Conservation (phyloP, 2,329 filamentous ascomycete species). For the Colletotrichum echinochloae region DNA sequence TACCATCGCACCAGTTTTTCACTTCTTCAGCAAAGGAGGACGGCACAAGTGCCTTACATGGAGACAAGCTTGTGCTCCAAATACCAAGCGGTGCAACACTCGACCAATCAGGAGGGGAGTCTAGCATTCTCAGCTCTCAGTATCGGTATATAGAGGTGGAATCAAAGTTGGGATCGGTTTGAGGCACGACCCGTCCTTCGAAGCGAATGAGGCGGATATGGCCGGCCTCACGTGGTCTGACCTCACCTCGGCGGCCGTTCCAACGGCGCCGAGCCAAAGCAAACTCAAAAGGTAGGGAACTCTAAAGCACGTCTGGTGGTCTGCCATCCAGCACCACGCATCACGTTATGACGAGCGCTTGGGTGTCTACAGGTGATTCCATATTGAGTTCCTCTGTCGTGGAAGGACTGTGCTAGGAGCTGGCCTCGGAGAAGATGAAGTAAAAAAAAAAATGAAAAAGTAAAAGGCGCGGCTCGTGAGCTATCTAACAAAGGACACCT, state of each 20-base stretch:
- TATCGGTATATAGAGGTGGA: neutral
- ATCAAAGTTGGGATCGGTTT: neutral
- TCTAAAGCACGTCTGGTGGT: neutral
- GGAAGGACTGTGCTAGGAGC: neutral
- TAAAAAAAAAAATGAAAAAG: neutral
- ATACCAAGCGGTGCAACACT: neutral
- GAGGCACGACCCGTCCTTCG: neutral
- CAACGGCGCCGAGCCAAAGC: neutral
- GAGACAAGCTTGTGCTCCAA: neutral
- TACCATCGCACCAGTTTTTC: too few relatives aligned
- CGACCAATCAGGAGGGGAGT: neutral
- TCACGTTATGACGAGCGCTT: neutral
- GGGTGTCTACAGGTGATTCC: neutral
- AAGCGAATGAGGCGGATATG: neutral
- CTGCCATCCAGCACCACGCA: neutral
- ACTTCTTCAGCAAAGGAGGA: fast-evolving
- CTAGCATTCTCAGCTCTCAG: neutral
- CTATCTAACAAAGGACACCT: too few relatives aligned
- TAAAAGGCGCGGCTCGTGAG: too few relatives aligned
- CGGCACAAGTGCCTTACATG: neutral
- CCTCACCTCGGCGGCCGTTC: neutral
- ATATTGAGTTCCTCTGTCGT: neutral
- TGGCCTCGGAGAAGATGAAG: neutral
- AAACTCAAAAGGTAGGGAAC: neutral
- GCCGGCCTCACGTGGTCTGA: neutral